Conservation (phyloP, 2,329 filamentous ascomycete species). For the Ophiostoma piceae region DNA sequence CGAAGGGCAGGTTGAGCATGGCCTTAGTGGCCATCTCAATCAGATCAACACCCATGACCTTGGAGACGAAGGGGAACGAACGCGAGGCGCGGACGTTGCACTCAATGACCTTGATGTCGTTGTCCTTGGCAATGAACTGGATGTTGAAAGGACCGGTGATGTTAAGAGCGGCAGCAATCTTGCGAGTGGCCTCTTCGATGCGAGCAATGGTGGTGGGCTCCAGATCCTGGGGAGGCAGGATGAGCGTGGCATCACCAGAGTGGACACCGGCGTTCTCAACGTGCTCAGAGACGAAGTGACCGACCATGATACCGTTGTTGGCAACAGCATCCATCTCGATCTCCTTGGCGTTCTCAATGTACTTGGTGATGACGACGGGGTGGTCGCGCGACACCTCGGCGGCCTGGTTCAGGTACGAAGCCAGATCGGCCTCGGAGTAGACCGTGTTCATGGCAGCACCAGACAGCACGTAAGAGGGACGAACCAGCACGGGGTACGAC, state of each 20-base stretch:
- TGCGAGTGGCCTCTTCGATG: conserved; percentile 90
- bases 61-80: conserved; percentile 97
- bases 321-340: conserved; percentile 99
- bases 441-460: conserved; percentile 99
- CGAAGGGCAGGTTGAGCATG: conserved; percentile 78
- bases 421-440: conserved; percentile 89
- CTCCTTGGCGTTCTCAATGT: conserved; percentile 98
- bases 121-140: conserved; percentile 98
- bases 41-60: conserved; percentile 95
- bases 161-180: conserved; percentile 90
- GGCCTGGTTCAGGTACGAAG: conserved; percentile 82
- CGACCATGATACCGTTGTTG: conserved; percentile 79
- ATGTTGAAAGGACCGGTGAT: conserved; percentile 98
- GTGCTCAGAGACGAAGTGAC: conserved; percentile 97
- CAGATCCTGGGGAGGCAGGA: conserved; percentile 89
- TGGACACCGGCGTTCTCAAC: conserved; percentile 98
- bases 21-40: conserved; percentile 99
- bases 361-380: conserved; percentile 98
- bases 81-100: conserved; percentile 95
- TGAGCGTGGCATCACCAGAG: conserved; percentile 93
- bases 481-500: conserved; percentile 86
- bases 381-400: conserved; percentile 90
- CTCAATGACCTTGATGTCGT: conserved; percentile 99
- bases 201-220: conserved; percentile 80
- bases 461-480: conserved; percentile 93